A percentile compares a stretch with the other conserved stretches of the same genome.
phyloP scores from a whole-genome alignment of 2,329 filamentous ascomycete genomes.

The Talaromyces sp. region DNA sequence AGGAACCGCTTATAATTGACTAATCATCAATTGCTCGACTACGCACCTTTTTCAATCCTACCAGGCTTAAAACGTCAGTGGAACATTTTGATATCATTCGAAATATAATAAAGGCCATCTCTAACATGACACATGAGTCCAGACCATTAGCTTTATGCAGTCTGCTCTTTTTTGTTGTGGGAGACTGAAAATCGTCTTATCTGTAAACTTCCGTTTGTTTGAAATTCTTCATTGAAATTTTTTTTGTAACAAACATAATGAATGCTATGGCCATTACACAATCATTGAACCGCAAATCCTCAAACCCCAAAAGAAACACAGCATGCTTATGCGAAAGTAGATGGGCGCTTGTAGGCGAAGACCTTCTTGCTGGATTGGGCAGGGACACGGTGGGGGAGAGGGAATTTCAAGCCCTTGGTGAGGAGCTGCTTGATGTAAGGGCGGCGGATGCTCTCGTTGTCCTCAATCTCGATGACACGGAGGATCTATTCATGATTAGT shows the following conservation, averaged over 20 bases:
- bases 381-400: constrained; percentile 91
- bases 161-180: neutral
- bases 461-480: constrained; percentile 95
- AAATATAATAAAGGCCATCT: constrained; percentile 29
- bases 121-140: constrained; percentile 37
- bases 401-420: constrained; percentile 93
- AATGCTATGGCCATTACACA: constrained; percentile 41
- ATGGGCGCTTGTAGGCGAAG: constrained; percentile 87
- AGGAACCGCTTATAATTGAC: too few species aligned
- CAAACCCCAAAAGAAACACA: constrained; percentile 29
- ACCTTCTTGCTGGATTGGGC: constrained; percentile 81
- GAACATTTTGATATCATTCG: constrained; percentile 34
- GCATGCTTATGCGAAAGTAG: constrained; percentile 87
- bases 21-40: too few species aligned
- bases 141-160: too few species aligned
- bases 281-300: constrained; percentile 40
- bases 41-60: too few species aligned
- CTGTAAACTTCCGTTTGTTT: neutral
- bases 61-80: neutral
- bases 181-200: neutral
- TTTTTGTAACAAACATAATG: constrained; percentile 24
- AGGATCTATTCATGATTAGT: constrained; percentile 65
- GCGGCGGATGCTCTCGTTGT: constrained; percentile 89
- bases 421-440: constrained; percentile 99
- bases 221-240: constrained; percentile 7